These are phyloP conservation scores for Sphaerobolus stellatus DNA, from an alignment of 1,284 basidiomycete genomes.

Conservation along the genomic window DNA sequence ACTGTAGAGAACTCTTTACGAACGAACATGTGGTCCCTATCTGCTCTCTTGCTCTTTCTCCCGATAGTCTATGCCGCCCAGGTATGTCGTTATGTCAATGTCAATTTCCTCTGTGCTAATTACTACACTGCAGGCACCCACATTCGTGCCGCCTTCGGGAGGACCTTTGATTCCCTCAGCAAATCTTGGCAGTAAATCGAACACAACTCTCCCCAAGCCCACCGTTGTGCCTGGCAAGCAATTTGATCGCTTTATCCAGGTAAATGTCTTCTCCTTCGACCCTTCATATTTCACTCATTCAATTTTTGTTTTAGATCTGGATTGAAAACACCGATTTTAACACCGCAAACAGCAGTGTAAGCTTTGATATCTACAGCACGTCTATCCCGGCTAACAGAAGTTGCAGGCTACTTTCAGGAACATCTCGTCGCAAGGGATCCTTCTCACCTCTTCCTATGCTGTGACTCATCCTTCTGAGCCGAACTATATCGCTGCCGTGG, in stretches of 20 bases:
- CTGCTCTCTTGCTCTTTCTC: too few relatives aligned
- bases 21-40: too few relatives aligned
- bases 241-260: not conserved
- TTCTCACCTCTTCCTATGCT: conserved; percentile 52
- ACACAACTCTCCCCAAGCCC: not conserved
- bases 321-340: not conserved
- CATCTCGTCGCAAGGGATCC: conserved; percentile 52
- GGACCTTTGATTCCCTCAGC: not conserved
- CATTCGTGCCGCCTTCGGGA: not conserved
- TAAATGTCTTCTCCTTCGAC: not conserved
- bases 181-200: not conserved
- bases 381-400: not conserved
- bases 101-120: not conserved
- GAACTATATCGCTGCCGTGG: conserved; percentile 47
- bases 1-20: too few relatives aligned
- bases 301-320: not conserved
- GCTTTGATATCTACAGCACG: not conserved
- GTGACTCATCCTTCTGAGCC: conserved; percentile 66
- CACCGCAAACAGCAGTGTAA: not conserved
- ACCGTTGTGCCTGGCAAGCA: not conserved
- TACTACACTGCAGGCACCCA: not conserved
- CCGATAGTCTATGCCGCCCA: not conserved
- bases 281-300: not conserved
- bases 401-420: conserved; percentile 41
- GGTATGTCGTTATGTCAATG: not conserved